These are phyloP conservation scores for Gypsophila paniculata DNA, from an alignment of 179 eudicot genomes.

Conservation along the genomic window DNA sequence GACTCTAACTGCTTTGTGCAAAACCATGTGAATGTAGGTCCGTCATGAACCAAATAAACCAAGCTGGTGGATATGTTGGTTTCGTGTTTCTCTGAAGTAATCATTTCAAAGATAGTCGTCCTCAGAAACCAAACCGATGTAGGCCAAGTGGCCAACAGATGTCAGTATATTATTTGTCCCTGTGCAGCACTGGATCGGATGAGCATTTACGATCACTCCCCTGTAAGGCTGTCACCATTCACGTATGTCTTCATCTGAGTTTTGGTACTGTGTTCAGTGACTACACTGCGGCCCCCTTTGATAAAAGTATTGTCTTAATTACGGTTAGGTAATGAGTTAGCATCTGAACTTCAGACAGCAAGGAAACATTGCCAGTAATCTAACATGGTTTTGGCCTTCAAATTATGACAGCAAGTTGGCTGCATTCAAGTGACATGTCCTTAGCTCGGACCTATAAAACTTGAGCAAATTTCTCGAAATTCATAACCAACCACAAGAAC, in stretches of 20 bases:
- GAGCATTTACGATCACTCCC: too few species aligned
- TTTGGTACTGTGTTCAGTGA: neutral
- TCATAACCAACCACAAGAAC: neutral
- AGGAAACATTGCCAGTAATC: neutral
- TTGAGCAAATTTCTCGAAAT: neutral
- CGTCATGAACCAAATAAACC: neutral
- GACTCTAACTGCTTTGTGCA: neutral
- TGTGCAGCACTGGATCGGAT: too few species aligned
- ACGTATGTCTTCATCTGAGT: too few species aligned
- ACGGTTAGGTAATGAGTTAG: neutral
- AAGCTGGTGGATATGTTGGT: neutral
- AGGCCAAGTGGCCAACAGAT: neutral
- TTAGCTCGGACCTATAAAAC: neutral
- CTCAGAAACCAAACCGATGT: neutral
- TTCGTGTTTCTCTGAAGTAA: neutral
- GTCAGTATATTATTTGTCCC: neutral
- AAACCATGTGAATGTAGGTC: conserved; percentile 9
- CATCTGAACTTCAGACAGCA: neutral
- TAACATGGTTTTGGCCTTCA: neutral
- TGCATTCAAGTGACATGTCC: neutral
- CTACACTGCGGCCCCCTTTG: neutral
- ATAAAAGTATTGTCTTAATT: neutral
- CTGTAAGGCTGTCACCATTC: too few species aligned
- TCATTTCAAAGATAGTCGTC: neutral
- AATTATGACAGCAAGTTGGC: neutral